Conservation (phyloP, 2,329 filamentous ascomycete genomes). For the Xylariaceae sp. region DNA sequence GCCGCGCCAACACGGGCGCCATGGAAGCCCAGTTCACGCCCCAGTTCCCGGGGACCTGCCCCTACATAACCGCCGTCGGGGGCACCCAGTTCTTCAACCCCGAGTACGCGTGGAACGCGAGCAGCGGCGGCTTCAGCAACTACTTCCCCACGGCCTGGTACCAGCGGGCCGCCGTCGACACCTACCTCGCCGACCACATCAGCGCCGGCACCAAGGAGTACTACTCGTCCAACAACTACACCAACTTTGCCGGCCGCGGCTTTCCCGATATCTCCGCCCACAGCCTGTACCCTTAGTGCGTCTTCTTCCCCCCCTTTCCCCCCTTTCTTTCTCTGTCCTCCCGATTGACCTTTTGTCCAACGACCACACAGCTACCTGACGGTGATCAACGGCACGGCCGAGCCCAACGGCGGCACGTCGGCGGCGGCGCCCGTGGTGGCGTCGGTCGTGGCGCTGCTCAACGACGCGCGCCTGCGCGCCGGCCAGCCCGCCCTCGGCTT, state of each 20-base stretch:
- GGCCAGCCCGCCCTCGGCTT: slow-evolving; percentile 8
- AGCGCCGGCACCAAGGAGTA: slow-evolving; percentile 7
- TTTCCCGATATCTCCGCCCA: slow-evolving; percentile 11
- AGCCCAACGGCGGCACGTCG: slow-evolving; percentile 14
- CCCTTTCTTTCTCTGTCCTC: too few species aligned
- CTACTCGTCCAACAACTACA: slow-evolving; percentile 11
- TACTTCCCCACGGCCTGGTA: slow-evolving; percentile 8
- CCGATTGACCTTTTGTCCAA: too few species aligned
- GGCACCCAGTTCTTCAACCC: slow-evolving; percentile 7
- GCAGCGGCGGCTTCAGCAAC: slow-evolving; percentile 11
- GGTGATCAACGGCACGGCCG: slow-evolving; percentile 5
- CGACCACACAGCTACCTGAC: slow-evolving; percentile 7
- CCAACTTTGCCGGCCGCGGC: slow-evolving; percentile 10
- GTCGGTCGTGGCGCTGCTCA: slow-evolving; percentile 4
- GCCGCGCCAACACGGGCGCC: slow-evolving; percentile 11
- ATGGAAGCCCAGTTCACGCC: slow-evolving; percentile 9
- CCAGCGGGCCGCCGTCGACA: slow-evolving; percentile 5
- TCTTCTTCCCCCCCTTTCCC: not conserved
- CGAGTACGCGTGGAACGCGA: slow-evolving; percentile 8
- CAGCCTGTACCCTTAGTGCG: slow-evolving; percentile 12
- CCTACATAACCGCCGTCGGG: slow-evolving; percentile 9
- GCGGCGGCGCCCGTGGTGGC: slow-evolving; percentile 8
- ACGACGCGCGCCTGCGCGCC: slow-evolving; percentile 4
- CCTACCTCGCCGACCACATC: slow-evolving; percentile 6
- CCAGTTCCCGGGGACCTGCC: slow-evolving; percentile 9